phyloP scores from a whole-genome alignment of 768 basidiomycete genomes.

The Macrolepiota dolichaula region DNA sequence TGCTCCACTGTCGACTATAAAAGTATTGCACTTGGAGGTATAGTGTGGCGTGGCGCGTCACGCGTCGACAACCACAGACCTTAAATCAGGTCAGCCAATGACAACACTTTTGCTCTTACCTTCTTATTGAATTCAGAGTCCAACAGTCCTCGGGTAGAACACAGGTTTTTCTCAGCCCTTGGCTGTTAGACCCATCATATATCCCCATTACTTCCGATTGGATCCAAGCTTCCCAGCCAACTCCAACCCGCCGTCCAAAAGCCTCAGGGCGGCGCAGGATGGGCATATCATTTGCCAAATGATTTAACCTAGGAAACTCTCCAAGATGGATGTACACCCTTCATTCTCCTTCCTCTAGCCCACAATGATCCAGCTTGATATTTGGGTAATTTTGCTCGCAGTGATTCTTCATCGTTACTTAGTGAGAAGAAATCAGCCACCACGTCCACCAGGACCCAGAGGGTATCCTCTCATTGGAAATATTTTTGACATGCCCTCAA shows the following conservation, averaged over 20 bases:
- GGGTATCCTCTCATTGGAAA: constrained; percentile 11
- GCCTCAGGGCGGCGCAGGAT: not conserved
- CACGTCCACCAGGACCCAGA: constrained; percentile 7
- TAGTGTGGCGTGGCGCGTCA: not conserved
- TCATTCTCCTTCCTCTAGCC: not conserved
- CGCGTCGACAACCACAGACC: not conserved
- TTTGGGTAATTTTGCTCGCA: not conserved
- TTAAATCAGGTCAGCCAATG: not conserved
- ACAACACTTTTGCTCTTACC: not conserved
- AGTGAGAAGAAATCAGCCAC: not conserved
- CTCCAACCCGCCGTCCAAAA: not conserved
- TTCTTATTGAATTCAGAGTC: not conserved
- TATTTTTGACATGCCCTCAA: constrained; percentile 11
- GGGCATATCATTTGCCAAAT: not conserved
- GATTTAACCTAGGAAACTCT: not conserved
- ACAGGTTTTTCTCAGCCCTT: not conserved
- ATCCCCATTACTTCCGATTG: not conserved
- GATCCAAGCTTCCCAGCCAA: not conserved
- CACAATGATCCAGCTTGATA: not conserved
- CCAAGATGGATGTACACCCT: not conserved
- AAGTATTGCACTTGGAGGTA: not conserved
- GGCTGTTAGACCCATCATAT: not conserved
- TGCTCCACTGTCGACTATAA: not conserved
- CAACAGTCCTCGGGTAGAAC: not conserved
- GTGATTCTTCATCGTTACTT: not conserved